Base-by-base conservation (phyloP, 306 rosid species). In the Geum urbanum region DNA sequence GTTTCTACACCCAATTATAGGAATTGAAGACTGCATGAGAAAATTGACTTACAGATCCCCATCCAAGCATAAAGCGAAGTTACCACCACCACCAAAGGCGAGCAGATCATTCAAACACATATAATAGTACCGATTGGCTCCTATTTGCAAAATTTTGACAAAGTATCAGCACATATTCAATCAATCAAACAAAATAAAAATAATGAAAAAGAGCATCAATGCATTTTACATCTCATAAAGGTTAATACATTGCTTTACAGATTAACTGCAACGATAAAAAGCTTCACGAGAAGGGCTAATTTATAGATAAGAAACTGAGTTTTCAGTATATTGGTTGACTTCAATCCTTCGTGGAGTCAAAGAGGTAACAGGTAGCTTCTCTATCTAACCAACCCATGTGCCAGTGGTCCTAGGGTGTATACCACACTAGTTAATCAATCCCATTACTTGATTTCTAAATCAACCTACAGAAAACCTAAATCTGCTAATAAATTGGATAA, bases 61-160 rank as follows among this genome's bases (percentile, higher is more conserved):
- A 78, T 89, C 95, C 78, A 95, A 86, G 79, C 87, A 73, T 67
- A 95, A 69, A 57, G 99, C 99, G 65, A 83, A 95, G 77, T 76
- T 87, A 70, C 96, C 97, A 72, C 99, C 97, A 6, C 96, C 99
- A 18, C 99, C 99, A 67, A 95, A 81, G 63, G 91, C 97, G 67
- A 95, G 91, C 47, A 87, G 70, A 73, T 95, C 96, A 64, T 45
- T 81, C 82, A 89, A 47, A 75, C 99, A 95, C 81, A 89, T 67
- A 76, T 66, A 86, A 73, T 84, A 95, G 79, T 89, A 91, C 37
- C 92, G 82, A 73, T 95, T 95, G 55, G 91, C 89, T 79, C 99
- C 99, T 95, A 67, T 49, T 51, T 56, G 67, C 9, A 50, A 46
- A 77, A 43, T 67, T 24, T 22, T 13, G 53, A 77, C 16, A 45